Percentiles rank a stretch among this genome's conserved stretches.
Evolutionary conservation across 179 eudicot genomes (phyloP).

Genomic region (Silene coronaria): DNA sequence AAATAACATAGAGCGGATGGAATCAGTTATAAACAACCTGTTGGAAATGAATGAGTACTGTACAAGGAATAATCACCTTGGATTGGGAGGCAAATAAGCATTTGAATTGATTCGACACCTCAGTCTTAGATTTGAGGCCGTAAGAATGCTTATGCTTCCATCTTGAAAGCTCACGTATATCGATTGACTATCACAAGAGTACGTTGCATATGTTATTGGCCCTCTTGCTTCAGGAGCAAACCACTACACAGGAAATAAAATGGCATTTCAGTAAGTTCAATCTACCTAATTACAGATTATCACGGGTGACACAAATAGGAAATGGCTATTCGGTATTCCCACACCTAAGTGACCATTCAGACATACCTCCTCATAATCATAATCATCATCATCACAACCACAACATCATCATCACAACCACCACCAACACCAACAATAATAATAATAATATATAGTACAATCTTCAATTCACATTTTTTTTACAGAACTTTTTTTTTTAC

Average conservation of each 20-base stretch:
- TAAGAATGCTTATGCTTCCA: constrained; percentile 65
- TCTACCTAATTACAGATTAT: neutral
- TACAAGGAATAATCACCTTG: constrained; percentile 37
- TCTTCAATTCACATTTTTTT: too few species aligned
- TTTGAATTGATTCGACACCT: constrained; percentile 63
- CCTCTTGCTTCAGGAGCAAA: constrained; percentile 68
- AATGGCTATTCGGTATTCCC: neutral
- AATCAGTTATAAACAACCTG: too few species aligned
- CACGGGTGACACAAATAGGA: too few species aligned
- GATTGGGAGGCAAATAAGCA: constrained; percentile 61
- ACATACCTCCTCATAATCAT: too few species aligned
- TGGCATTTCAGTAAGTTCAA: constrained; percentile 4
- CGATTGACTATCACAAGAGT: constrained; percentile 81
- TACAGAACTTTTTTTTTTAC: too few species aligned
- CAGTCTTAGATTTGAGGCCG: constrained; percentile 57
- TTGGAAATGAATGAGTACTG: too few species aligned
- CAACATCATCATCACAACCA: too few species aligned
- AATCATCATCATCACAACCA: too few species aligned
- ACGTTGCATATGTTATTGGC: constrained; percentile 70
- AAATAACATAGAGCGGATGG: neutral
- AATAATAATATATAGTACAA: too few species aligned
- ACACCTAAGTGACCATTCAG: neutral
- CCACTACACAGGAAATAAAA: constrained; percentile 43
- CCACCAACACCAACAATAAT: too few species aligned
- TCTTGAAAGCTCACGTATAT: constrained; percentile 73